Evolutionary conservation across 768 basidiomycete genomes (phyloP).

Genomic region (Hericium rajendrae): DNA sequence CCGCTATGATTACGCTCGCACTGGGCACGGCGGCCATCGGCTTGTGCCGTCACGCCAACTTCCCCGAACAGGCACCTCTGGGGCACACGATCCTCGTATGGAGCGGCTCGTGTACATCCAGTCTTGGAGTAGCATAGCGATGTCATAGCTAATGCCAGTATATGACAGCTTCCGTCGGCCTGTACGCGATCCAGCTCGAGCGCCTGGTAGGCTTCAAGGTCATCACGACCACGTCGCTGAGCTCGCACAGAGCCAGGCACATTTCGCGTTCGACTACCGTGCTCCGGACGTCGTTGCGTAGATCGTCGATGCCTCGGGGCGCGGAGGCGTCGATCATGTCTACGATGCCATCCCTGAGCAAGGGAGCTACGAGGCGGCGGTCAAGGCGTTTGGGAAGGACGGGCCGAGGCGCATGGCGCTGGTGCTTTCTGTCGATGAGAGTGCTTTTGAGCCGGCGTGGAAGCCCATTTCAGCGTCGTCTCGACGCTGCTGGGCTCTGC

Average conservation of each 20-base stretch:
- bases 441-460: neutral
- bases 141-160: no score
- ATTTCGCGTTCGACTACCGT: constrained; percentile 23
- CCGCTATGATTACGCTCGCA: neutral
- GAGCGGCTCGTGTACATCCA: neutral
- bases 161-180: constrained; percentile 8
- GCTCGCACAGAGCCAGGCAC: constrained; percentile 26
- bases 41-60: neutral
- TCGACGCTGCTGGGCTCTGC: neutral
- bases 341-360: constrained; percentile 1
- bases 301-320: constrained; percentile 16
- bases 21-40: neutral
- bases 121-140: neutral
- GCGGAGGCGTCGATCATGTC: constrained; percentile 17
- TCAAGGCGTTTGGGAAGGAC: neutral
- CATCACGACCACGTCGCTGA: constrained; percentile 26
- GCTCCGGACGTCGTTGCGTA: constrained; percentile 19
- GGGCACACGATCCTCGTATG: neutral
- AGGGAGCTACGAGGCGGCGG: neutral
- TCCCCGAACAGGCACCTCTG: neutral
- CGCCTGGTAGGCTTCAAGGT: constrained; percentile 24
- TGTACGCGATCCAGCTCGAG: constrained; percentile 26
- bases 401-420: neutral
- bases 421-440: neutral
- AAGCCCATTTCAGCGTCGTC: neutral